Evolutionary conservation across 2,329 filamentous ascomycete genomes (phyloP).

Genomic region (Penicillium sp.): DNA sequence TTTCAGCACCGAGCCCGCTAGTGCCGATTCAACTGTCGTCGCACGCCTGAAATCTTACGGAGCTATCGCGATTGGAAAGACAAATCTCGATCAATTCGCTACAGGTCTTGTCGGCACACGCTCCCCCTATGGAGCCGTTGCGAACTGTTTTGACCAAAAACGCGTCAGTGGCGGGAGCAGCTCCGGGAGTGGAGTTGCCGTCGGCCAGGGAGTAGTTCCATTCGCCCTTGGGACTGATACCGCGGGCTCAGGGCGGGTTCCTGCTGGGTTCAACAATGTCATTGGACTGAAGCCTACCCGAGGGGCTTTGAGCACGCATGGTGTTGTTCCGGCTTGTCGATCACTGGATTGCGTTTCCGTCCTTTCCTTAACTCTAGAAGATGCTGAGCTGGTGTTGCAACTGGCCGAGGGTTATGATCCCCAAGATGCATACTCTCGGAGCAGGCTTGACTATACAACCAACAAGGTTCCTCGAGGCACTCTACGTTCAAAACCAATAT

Average conservation of each 20-base stretch:
- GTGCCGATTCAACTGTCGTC: slow-evolving; percentile 41
- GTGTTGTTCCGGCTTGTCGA: slow-evolving; percentile 48
- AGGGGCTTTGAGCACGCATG: slow-evolving; percentile 24
- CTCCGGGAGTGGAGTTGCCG: slow-evolving; percentile 56
- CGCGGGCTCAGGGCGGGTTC: slow-evolving; percentile 27
- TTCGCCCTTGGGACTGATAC: slow-evolving; percentile 52
- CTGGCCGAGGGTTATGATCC: slow-evolving; percentile 50
- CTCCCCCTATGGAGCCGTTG: background rate
- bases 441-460: background rate
- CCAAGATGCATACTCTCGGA: slow-evolving; percentile 51
- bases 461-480: background rate
- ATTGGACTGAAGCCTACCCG: slow-evolving; percentile 29
- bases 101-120: slow-evolving; percentile 54
- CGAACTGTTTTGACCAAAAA: slow-evolving; percentile 38
- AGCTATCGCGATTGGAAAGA: slow-evolving; percentile 58
- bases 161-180: slow-evolving; percentile 59
- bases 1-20: slow-evolving; percentile 48
- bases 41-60: slow-evolving; percentile 51
- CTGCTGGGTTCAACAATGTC: slow-evolving; percentile 27
- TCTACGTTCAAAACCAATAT: background rate
- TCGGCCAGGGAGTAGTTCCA: slow-evolving; percentile 53
- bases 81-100: slow-evolving; percentile 61
- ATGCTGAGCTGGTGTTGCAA: slow-evolving; percentile 53
- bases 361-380: slow-evolving; percentile 50
- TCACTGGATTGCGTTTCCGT: slow-evolving; percentile 60